These are phyloP conservation scores for Tulasnella sp. DNA, from an alignment of 768 basidiomycete species.

Conservation along the genomic window DNA sequence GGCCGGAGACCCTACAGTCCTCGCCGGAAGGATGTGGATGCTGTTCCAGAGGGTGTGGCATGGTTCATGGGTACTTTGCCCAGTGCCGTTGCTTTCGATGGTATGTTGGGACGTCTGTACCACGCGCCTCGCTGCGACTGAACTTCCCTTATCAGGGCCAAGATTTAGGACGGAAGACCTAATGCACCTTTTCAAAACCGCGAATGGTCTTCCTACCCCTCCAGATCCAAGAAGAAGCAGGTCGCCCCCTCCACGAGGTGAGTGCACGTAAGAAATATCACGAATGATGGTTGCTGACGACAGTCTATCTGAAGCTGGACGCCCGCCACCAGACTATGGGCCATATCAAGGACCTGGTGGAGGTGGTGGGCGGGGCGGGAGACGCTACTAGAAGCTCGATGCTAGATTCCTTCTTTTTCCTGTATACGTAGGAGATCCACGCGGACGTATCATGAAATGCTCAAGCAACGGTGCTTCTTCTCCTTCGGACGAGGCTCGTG, in stretches of 20 bases:
- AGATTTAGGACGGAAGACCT: slow-evolving; percentile 84
- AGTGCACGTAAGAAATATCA: no score
- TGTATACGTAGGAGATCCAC: no score
- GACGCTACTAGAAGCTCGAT: slow-evolving; percentile 6
- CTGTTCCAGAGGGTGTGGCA: slow-evolving; percentile 42
- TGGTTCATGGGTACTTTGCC: slow-evolving; percentile 82
- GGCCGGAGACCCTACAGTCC: slow-evolving; percentile 22
- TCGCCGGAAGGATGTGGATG: slow-evolving; percentile 27
- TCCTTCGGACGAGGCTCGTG: no score
- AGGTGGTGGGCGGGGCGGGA: slow-evolving; percentile 19
- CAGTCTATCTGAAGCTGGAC: slow-evolving; percentile 34
- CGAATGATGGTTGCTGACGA: not conserved
- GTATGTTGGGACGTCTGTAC: slow-evolving; percentile 36
- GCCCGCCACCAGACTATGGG: slow-evolving; percentile 78
- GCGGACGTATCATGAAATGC: no score
- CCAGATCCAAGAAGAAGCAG: slow-evolving; percentile 35
- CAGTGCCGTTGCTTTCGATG: slow-evolving; percentile 63
- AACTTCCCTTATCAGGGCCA: slow-evolving; percentile 46
- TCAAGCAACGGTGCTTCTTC: no score
- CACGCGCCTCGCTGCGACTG: slow-evolving; percentile 12
- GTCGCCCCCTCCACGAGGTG: slow-evolving; percentile 40
- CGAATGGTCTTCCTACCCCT: slow-evolving; percentile 57
- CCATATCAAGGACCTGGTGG: slow-evolving; percentile 71
- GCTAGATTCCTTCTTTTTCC: no score
- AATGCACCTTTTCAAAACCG: slow-evolving; percentile 72